Base-by-base conservation (phyloP, 192 early-diverging fungal genomes). In the Chytriomyces sp. region DNA sequence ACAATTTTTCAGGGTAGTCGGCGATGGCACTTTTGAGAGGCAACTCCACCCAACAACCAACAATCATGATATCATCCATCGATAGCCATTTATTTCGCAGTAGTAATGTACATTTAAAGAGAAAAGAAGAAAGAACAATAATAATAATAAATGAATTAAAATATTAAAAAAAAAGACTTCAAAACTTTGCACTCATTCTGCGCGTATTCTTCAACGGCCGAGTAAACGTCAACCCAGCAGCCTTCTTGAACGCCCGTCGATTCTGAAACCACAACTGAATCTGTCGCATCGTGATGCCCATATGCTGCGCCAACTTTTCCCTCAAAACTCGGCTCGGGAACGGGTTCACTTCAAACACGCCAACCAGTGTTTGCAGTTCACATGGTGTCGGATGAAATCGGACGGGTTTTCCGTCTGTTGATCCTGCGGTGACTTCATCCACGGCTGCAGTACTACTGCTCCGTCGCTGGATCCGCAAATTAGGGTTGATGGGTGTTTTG, bases 241-340 rank as follows among this genome's bases (percentile, higher is more conserved):
- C 53, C 20, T 57, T 57, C 53, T 18, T 20, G 53, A 11, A 18
- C 20, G 53, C 53, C 44, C 96, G 88, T 76, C 91, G 91, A 86
- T 97, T 97, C 81, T 97, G 96, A 82, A 97, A 98, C 96, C 96
- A 98, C 64, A 98, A 93, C 83, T 98, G 96, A 20, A 98, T 94
- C 0, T 94, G 94, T 48, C 96, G 89, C 46, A 95, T 94, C 45
- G 91, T 91, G 94, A 98, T 96, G 49, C 89, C 92, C 61, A 94
- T 89, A 69, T 95, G 85, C 67, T 88, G 84, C 50, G 93, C 94
- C 0, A 98, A 81, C 45, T 89, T 86, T 63, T 87, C 78, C 71
- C 96, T 89, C 78, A 91, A 82, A 62, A 94, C 91, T 5, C 93
- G 94, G 23, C 92, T 93, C 23, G 96, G 96, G 69, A 96, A 95